Evolutionary conservation across 169 alveolate genomes (phyloP).

Genomic region (Eimeria tenella): DNA sequence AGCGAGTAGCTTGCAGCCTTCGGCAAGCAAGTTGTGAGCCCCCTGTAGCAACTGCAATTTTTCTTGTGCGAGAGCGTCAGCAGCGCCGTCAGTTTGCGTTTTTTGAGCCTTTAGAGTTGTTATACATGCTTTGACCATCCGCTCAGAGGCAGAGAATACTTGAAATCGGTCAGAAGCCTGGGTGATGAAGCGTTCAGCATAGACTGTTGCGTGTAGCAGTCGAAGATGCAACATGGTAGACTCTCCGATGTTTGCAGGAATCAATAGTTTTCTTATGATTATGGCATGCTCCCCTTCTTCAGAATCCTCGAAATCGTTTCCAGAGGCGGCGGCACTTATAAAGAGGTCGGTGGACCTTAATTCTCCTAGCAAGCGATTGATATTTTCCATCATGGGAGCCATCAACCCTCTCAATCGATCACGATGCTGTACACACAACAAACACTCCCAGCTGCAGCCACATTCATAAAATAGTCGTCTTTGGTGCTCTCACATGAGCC

Average conservation of each 20-base stretch:
- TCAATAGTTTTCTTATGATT: background rate
- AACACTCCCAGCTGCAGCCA: too few species aligned
- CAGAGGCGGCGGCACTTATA: conserved; percentile 17
- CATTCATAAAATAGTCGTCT: too few species aligned
- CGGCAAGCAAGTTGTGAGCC: conserved; percentile 25
- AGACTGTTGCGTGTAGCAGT: conserved; percentile 43
- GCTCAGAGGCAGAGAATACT: background rate
- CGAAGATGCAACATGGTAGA: conserved; percentile 51
- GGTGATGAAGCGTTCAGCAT: conserved; percentile 33
- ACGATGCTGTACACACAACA: conserved; percentile 43
- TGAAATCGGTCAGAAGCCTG: conserved; percentile 41
- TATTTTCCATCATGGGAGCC: conserved; percentile 45
- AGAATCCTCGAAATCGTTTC: conserved; percentile 17
- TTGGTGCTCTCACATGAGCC: too few species aligned
- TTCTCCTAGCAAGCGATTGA: conserved; percentile 51
- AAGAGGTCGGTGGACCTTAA: conserved; percentile 42
- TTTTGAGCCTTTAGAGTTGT: background rate
- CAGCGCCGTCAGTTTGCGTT: background rate
- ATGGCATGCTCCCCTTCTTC: conserved; percentile 38
- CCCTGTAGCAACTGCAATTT: conserved; percentile 30
- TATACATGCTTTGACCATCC: background rate
- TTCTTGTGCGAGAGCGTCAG: conserved; percentile 27
- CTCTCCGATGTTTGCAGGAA: conserved; percentile 56
- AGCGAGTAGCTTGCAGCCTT: conserved; percentile 39
- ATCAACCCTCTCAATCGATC: conserved; percentile 41